Percentiles rank a stretch among this genome's conserved stretches.
These are phyloP conservation scores for Henckelia pumila DNA, from an alignment of 257 asterid species.

Conservation along the genomic window DNA sequence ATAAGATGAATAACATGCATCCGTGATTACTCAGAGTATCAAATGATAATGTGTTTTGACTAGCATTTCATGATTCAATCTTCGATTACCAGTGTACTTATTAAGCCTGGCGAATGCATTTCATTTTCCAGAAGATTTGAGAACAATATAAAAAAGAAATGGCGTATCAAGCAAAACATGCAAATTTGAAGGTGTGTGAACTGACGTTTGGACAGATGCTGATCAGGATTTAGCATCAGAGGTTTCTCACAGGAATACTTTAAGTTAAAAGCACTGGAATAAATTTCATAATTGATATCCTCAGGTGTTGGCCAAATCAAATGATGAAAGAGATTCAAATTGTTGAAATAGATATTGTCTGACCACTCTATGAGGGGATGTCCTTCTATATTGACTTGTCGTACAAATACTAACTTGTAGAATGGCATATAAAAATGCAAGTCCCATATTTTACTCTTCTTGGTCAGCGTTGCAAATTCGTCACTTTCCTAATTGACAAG, in stretches of 20 bases:
- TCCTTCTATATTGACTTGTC: not conserved
- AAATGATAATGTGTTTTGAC: not conserved
- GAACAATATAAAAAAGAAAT: not conserved
- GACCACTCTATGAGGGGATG: constrained; percentile 1
- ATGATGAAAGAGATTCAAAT: not conserved
- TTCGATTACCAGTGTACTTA: not conserved
- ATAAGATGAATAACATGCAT: too few relatives aligned
- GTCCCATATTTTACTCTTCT: constrained; percentile 15
- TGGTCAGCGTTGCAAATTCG: constrained; percentile 2
- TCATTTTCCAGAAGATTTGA: not conserved
- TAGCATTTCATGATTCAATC: not conserved
- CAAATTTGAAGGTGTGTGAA: not conserved
- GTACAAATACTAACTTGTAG: not conserved
- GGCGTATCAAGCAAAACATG: not conserved
- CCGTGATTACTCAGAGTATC: too few relatives aligned
- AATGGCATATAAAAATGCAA: not conserved
- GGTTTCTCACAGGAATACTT: constrained; percentile 1
- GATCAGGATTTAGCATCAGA: constrained; percentile 5
- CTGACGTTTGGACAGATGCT: constrained; percentile 5
- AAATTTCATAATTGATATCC: constrained; percentile 1
- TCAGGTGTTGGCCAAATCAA: not conserved
- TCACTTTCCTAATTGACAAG: constrained; percentile 1
- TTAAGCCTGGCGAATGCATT: not conserved
- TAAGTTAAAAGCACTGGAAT: not conserved
- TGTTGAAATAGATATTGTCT: not conserved